Percentiles rank a stretch among this genome's conserved stretches.
phyloP scores from a whole-genome alignment of 2,329 filamentous ascomycete species.

The Lachnellula occidentalis region DNA sequence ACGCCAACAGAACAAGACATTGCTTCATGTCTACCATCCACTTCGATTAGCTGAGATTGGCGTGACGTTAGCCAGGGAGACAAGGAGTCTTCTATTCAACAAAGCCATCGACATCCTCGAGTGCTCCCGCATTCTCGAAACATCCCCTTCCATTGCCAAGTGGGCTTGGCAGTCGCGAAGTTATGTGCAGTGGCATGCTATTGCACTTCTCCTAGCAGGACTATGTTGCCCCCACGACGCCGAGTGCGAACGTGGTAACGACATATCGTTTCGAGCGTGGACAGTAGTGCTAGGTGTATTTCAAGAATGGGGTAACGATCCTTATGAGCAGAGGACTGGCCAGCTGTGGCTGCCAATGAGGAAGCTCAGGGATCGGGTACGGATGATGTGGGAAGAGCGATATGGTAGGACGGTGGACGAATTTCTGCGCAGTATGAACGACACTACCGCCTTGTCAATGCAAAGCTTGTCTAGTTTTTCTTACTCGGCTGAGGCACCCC shows the following conservation, averaged over 20 bases:
- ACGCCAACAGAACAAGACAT: background rate
- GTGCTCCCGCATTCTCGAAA: background rate
- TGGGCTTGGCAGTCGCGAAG: background rate
- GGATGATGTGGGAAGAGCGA: background rate
- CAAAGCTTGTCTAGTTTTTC: no score
- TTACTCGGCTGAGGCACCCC: no score
- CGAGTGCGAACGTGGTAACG: no score
- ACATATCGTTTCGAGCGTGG: background rate
- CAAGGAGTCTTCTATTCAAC: background rate
- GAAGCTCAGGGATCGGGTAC: background rate
- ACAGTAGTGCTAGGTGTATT: background rate
- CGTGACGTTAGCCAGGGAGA: background rate
- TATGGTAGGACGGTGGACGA: background rate
- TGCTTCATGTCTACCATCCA: background rate
- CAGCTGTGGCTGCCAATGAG: background rate
- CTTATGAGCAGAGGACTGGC: background rate
- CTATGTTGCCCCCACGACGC: background rate
- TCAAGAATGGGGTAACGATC: background rate
- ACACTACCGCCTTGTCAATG: no score
- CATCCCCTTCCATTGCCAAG: background rate
- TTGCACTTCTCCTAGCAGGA: background rate
- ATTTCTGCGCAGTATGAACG: background rate
- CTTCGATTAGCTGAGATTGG: background rate
- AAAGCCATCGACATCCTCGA: background rate
- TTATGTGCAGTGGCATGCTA: slow-evolving; percentile 4